Base-by-base conservation (phyloP, 1,284 basidiomycete genomes). In the Cryptococcus amylolentus region DNA sequence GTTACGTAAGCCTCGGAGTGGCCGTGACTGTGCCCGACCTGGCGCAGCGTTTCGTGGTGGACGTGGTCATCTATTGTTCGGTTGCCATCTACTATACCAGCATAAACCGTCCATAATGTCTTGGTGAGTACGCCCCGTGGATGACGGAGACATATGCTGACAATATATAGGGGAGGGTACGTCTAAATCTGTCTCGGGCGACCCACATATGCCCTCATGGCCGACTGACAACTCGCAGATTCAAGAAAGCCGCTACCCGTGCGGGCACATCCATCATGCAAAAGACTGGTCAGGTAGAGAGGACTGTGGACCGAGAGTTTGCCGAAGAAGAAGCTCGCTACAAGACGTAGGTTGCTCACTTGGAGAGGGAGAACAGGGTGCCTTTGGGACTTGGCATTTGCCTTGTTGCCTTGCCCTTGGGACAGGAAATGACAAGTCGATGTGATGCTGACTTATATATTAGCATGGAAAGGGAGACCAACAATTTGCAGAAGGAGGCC, bases 251-350 rank as follows among this genome's bases (percentile, higher is more conserved):
- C 31, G 84, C 96, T 58, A 92, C 91, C 77, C 84, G 93, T 60
- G 90, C 91, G 50, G 91, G 91, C 52, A 98, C 94, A 26, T 91
- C 91, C 68, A 83, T 95, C 70, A 84, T 94, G 77, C 91, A 95
- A 81, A 95, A 95, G 85, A 97, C 94, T 1, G 94, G 94, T 58
- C 93, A 98, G 78, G 89, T 98, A 57, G 95, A 98, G 74, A 83
- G 91, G 35, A 98, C 95, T 0, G 84, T 97, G 28, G 95, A 98
- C 78, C 81, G 88, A 55, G 93, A 97, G 72, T 98, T 97, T 74
- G 83, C 87, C 35, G 88, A 95, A 58, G 92, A 97, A 77, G 91
- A 96, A 74, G 84, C 85, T 49, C 91, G 91, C 73, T 98, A 87
- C 81, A 86, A 87, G 78, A 84, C 83, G 88, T 93, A 79, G 75